Conservation (phyloP, 2,329 filamentous ascomycete genomes). For the Sclerotinia spermophila region DNA sequence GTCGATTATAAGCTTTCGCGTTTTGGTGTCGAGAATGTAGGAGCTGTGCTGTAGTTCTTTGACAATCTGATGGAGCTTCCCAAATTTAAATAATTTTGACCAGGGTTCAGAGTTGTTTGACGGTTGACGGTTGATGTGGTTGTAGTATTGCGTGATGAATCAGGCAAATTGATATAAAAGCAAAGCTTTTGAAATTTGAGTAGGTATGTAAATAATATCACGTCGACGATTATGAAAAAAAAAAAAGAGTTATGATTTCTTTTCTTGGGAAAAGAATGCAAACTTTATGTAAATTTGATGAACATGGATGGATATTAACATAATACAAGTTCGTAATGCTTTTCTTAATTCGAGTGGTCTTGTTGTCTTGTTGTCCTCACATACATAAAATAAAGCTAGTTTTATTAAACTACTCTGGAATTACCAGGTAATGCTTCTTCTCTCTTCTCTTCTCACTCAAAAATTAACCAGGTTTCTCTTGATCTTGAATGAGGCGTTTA, state of each 20-base stretch:
- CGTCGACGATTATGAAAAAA: not conserved
- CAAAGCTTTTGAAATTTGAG: not conserved
- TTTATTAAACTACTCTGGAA: not conserved
- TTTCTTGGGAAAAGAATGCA: not conserved
- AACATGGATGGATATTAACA: not conserved
- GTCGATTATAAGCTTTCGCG: not conserved
- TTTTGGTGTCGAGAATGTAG: not conserved
- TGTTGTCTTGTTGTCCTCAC: slow-evolving; percentile 17
- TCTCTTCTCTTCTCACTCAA: not conserved
- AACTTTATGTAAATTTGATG: slow-evolving; percentile 5
- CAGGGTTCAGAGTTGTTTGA: not conserved
- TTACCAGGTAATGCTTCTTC: not conserved
- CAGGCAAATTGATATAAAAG: not conserved
- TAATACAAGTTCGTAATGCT: not conserved
- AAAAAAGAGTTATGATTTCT: not conserved
- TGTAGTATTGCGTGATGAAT: not conserved
- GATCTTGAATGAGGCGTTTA: not conserved
- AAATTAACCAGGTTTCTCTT: not conserved
- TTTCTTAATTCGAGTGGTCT: not conserved
- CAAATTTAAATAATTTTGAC: slow-evolving; percentile 9
- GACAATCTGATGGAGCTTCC: not conserved
- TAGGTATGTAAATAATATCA: not conserved
- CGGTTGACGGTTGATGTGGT: not conserved
- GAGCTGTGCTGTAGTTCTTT: not conserved
- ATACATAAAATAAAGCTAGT: slow-evolving; percentile 16